These are phyloP conservation scores for Drechslera avenae DNA, from an alignment of 2,329 filamentous ascomycete genomes.

Conservation along the genomic window DNA sequence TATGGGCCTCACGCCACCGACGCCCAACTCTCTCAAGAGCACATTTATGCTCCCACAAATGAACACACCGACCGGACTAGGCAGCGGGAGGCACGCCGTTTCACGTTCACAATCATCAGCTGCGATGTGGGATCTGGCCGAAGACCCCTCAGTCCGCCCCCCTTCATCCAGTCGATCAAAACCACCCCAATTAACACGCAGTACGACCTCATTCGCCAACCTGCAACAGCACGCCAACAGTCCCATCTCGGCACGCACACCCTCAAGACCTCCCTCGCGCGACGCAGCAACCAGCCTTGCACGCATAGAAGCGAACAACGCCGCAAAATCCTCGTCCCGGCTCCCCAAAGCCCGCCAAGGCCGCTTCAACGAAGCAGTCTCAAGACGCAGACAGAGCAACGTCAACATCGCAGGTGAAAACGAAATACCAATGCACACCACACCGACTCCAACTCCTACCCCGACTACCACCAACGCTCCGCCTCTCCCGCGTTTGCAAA, in stretches of 20 bases:
- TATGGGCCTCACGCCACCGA: constrained; percentile 41
- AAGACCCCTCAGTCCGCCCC: constrained; percentile 32
- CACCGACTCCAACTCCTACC: neutral
- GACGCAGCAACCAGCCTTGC: constrained; percentile 35
- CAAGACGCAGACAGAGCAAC: constrained; percentile 32
- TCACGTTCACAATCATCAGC: constrained; percentile 36
- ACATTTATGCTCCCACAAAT: constrained; percentile 36
- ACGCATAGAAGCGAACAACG: constrained; percentile 31
- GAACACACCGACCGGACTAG: constrained; percentile 30
- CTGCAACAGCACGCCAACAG: constrained; percentile 20
- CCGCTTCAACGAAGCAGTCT: constrained; percentile 36
- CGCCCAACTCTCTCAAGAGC: constrained; percentile 40
- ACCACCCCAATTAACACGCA: constrained; percentile 29
- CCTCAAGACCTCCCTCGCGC: constrained; percentile 35
- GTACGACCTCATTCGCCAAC: constrained; percentile 35
- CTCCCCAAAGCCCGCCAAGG: constrained; percentile 43
- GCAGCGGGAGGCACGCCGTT: constrained; percentile 34
- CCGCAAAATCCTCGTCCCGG: constrained; percentile 22
- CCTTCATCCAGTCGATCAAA: constrained; percentile 28
- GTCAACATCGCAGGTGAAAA: constrained; percentile 28
- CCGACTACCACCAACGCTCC: constrained; percentile 11
- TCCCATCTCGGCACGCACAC: constrained; percentile 23
- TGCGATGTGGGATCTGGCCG: constrained; percentile 43
- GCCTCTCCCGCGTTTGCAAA: constrained; percentile 40
- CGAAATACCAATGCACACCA: constrained; percentile 9